Base-by-base conservation (phyloP, 176 grass and related monocot genomes). In the Aechmea fasciata region DNA sequence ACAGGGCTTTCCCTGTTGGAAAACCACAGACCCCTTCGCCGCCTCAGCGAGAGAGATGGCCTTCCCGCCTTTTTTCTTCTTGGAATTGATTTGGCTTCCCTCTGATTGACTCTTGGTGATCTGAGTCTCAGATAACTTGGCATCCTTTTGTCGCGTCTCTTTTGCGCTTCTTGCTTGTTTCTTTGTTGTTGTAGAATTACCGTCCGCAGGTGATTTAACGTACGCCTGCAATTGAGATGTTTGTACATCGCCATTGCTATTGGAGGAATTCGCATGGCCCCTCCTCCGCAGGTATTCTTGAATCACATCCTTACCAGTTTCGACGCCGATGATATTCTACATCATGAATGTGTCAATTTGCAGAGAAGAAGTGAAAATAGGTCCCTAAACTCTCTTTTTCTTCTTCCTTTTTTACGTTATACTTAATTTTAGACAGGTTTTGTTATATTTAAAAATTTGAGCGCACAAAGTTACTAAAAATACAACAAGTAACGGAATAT, bases 1-100 rank as follows among this genome's bases (percentile, higher is more conserved):
- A 77, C 93, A 97, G 68, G 89, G 89, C 49, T 97, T 92, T 12
- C 93, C 93, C 82, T 97, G 81, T 68, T 97, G 83, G 74, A 97
- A 97, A 70, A 97, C 86, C 79, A 97, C 64, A 71, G 86, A 92
- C 5, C 93, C 94, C 73, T 90, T 97, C 0, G 89, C 84, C 72
- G 84, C 94, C 78, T 97, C 89, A 67, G 82, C 84, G 53, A 97
- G 94, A 52, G 86, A 90, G 47, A 97, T 90, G 29, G 17, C 47
- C 73, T 85, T 97, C 70, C 63, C 86, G 68, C 54, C 86, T 78
- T 97, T 97, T 77, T 86, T 86, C 78, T 90, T 97, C 81, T 79
- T 97, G 47, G 86, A 57, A 67, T 26, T 67, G 28, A 11, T 17
- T 62, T 51, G 47, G 47, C 72, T 81, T 69, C 71, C 87, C 76